Percentiles rank a stretch among this genome's conserved stretches.
Evolutionary conservation across 768 basidiomycete genomes (phyloP).

Genomic region (Boletellus sp.): DNA sequence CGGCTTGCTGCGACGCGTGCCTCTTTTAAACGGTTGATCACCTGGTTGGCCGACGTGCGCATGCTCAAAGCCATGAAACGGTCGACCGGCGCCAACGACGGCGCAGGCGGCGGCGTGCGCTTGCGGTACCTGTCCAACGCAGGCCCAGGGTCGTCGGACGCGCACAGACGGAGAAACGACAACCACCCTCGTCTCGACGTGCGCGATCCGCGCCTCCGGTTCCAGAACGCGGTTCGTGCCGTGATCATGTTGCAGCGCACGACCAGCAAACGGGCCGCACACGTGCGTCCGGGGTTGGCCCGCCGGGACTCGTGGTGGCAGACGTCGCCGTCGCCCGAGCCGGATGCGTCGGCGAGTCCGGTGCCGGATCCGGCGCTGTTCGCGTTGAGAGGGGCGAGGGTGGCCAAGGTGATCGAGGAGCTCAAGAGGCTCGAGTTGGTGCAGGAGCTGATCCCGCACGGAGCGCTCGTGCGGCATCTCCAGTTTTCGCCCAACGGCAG

Average conservation of each 20-base stretch:
- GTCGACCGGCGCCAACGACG: neutral
- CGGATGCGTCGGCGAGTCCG: conserved; percentile 13
- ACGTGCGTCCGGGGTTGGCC: conserved; percentile 21
- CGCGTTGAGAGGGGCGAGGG: conserved; percentile 36
- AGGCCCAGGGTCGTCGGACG: neutral
- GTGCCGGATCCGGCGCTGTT: conserved; percentile 12
- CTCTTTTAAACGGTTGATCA: conserved; percentile 8
- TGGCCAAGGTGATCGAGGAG: conserved; percentile 38
- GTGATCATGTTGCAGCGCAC: conserved; percentile 40
- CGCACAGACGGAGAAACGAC: neutral
- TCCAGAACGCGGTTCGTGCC: conserved; percentile 39
- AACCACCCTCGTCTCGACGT: conserved; percentile 19
- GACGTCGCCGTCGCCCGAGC: conserved; percentile 1
- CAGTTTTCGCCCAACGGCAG: conserved; percentile 56
- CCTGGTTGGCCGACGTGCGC: conserved; percentile 10
- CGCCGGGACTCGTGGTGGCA: conserved; percentile 29
- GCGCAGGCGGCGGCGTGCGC: neutral
- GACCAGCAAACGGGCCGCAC: conserved; percentile 21
- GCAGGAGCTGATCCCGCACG: conserved; percentile 40
- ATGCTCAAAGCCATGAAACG: neutral
- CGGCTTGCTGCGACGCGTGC: conserved; percentile 8
- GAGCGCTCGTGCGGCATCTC: conserved; percentile 50
- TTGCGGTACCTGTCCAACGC: conserved; percentile 5
- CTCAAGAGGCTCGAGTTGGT: conserved; percentile 36
- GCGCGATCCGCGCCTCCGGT: conserved; percentile 30